Evolutionary conservation across 2,329 filamentous ascomycete genomes (phyloP).

Genomic region (Paracoccidioides lutzii): DNA sequence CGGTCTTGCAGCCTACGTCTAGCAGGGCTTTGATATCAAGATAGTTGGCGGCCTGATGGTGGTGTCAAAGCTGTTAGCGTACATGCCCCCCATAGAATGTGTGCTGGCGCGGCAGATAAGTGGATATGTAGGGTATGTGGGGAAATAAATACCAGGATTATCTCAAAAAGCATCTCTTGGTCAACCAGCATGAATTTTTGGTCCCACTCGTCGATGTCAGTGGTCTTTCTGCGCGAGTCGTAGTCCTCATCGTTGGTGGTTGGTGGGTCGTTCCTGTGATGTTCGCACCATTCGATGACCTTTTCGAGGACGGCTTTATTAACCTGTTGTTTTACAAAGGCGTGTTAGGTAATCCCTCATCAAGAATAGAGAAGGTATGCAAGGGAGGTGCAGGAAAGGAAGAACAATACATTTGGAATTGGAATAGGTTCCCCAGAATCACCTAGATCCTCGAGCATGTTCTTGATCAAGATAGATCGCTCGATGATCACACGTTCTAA

Average conservation of each 20-base stretch:
- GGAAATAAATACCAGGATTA: slow-evolving; percentile 62
- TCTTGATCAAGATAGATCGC: slow-evolving; percentile 92
- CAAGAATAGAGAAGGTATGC: no score
- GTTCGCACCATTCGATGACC: slow-evolving; percentile 95
- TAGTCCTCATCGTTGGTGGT: slow-evolving; percentile 74
- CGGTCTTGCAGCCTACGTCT: slow-evolving; percentile 97
- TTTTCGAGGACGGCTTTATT: slow-evolving; percentile 90
- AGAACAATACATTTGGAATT: slow-evolving; percentile 47
- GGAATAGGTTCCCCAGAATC: slow-evolving; percentile 45
- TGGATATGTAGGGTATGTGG: no score
- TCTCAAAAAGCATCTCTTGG: slow-evolving; percentile 99
- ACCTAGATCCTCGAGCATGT: slow-evolving; percentile 90
- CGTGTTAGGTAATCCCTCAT: background rate
- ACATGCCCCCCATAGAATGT: background rate
- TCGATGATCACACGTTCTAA: slow-evolving; percentile 72
- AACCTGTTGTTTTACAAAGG: slow-evolving; percentile 40
- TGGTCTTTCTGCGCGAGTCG: slow-evolving; percentile 93
- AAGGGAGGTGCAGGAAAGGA: background rate
- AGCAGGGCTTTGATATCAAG: slow-evolving; percentile 97
- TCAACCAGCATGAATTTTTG: slow-evolving; percentile 99
- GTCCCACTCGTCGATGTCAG: slow-evolving; percentile 98
- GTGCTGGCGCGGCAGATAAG: no score
- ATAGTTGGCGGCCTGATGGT: slow-evolving; percentile 76
- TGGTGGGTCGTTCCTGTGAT: slow-evolving; percentile 84
- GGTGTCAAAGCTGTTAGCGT: background rate